Evolutionary conservation across 2,329 filamentous ascomycete species (phyloP), one percentile per base, ranked within the genome.

Genomic region (Colletotrichum abscissum): DNA sequence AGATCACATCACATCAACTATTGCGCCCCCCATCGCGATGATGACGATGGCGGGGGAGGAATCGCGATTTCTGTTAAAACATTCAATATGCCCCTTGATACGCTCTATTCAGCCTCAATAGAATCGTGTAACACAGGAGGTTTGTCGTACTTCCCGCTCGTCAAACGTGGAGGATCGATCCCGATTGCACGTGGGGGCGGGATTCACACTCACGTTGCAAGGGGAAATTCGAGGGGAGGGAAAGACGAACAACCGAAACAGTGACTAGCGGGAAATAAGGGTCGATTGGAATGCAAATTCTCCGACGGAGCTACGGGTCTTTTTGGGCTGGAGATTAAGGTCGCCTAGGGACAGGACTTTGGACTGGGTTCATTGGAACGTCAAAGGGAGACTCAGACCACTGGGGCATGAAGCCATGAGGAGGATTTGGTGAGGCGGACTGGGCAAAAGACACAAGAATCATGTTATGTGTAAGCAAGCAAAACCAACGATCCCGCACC

Each of bases 341-440:
- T 63, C 63, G 59, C 42, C 60, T 33, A 60, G 70, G 67, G 38
- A 42, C 38, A 42, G 38, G 5, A 42, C 16, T 62, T 54, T 19
- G 3, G 11, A 54, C 19, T 62, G 57, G 33, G 14, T 52, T 28
- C 52, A 69, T 35, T 70, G 70, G 70, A 69, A 69, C 69, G 52
- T 55, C 55, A 46, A 73, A 73, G 70, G 70, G 67, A 73, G 60
- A 49, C 66, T 56, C 55, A 73, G 67, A 70, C 70, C 69, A 33
- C 12, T 30, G 64, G 30, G 22, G 9, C 4, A 55, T 64, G 30
- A 19, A n/a, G 22, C 5, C 7, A 55, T 64, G 30, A 26, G 59
- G 38, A 38, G 38, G 42, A 49, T 26, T 42, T 49, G 42, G 19
- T 52, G 26, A 26, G 35, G 60, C 24, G 14, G n/a, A 54, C 42